Evolutionary conservation across 1,139 yeast species (phyloP).

Genomic region (Scheffersomyces cryptocercus): DNA sequence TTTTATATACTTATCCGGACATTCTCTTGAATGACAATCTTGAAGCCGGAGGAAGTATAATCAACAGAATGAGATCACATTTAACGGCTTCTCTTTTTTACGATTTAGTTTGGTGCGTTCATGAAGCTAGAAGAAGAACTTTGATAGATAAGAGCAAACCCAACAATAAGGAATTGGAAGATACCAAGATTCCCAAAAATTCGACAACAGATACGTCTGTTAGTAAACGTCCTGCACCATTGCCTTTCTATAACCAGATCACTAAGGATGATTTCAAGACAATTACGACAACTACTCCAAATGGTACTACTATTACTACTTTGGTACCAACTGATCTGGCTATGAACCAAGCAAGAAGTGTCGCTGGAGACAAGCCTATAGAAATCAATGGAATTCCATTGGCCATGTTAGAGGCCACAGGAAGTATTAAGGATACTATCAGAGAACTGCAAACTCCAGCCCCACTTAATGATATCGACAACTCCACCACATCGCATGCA

Average conservation of each 20-base stretch:
- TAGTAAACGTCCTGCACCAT: slow-evolving; percentile 54
- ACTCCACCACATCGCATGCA: background rate
- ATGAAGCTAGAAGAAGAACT: slow-evolving; percentile 84
- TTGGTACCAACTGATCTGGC: slow-evolving; percentile 86
- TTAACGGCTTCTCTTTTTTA: slow-evolving; percentile 88
- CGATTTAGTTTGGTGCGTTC: slow-evolving; percentile 93
- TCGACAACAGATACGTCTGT: slow-evolving; percentile 1
- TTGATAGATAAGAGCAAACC: slow-evolving; percentile 39
- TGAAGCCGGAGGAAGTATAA: slow-evolving; percentile 56
- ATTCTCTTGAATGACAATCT: slow-evolving; percentile 49
- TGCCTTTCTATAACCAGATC: slow-evolving; percentile 92
- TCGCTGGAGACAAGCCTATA: slow-evolving; percentile 58
- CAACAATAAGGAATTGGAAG: slow-evolving; percentile 4
- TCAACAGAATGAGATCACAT: slow-evolving; percentile 88
- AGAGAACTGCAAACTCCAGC: slow-evolving; percentile 1
- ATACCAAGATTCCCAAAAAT: slow-evolving; percentile 1
- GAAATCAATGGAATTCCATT: slow-evolving; percentile 81
- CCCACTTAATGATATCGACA: background rate
- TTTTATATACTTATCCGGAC: slow-evolving; percentile 84
- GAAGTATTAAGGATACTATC: slow-evolving; percentile 49
- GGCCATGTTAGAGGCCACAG: slow-evolving; percentile 79
- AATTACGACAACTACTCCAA: slow-evolving; percentile 83
- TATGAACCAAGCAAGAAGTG: slow-evolving; percentile 55
- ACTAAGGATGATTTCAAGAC: slow-evolving; percentile 90
- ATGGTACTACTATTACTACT: slow-evolving; percentile 88